Evolutionary conservation across 129 eudicot genomes (phyloP).

Genomic region (Pulicaria dysenterica): DNA sequence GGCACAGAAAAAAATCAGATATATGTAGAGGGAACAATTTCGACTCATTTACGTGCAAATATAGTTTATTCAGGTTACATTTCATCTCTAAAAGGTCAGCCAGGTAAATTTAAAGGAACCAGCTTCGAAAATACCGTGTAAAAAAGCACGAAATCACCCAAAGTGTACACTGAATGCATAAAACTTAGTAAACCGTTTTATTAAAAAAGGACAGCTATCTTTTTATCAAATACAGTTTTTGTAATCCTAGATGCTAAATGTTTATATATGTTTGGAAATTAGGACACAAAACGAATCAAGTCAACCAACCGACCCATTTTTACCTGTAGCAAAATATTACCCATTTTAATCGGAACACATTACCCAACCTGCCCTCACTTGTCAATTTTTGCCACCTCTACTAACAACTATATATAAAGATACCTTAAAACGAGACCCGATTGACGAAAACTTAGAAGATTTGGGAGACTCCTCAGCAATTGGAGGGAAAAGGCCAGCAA

Average conservation of each 20-base stretch:
- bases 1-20: background rate
- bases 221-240: no score
- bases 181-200: background rate
- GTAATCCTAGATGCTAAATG: background rate
- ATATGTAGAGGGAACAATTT: background rate
- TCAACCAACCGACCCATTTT: background rate
- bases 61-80: background rate
- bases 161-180: background rate
- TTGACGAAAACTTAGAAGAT: constrained; percentile 93
- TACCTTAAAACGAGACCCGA: constrained; percentile 98
- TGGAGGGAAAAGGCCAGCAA: constrained; percentile 93
- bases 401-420: background rate
- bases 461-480: constrained; percentile 76
- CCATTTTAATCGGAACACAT: background rate
- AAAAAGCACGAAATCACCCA: background rate
- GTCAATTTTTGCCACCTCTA: background rate
- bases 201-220: background rate
- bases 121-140: background rate
- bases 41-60: background rate
- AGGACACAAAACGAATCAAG: background rate
- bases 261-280: background rate
- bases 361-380: background rate
- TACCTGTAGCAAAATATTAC: background rate
- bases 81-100: background rate
- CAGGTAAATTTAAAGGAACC: background rate